Evolutionary conservation across 1,139 yeast genomes (phyloP).

Genomic region (Scheffersomyces illinoinensis): DNA sequence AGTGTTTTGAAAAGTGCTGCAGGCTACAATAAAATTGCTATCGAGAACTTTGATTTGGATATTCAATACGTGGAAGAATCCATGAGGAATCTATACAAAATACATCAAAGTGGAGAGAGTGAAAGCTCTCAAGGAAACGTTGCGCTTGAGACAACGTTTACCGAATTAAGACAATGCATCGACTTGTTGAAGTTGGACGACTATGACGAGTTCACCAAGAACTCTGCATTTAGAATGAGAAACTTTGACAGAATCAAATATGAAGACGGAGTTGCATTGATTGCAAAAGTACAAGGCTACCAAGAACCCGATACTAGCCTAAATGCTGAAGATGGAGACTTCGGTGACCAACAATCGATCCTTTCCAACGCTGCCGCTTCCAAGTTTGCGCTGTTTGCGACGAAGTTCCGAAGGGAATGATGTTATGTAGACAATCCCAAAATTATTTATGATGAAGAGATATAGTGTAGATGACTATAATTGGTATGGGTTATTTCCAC

Average conservation of each 20-base stretch:
- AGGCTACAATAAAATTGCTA: slow-evolving; percentile 37
- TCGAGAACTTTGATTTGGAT: slow-evolving; percentile 47
- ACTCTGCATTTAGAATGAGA: slow-evolving; percentile 42
- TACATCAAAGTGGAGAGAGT: slow-evolving; percentile 16
- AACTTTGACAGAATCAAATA: slow-evolving; percentile 41
- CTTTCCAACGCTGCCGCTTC: slow-evolving; percentile 34
- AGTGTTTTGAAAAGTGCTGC: slow-evolving; percentile 55
- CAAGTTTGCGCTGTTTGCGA: slow-evolving; percentile 45
- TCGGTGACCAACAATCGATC: slow-evolving; percentile 25
- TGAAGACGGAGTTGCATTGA: slow-evolving; percentile 42
- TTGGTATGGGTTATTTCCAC: slow-evolving; percentile 1
- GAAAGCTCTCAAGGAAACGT: slow-evolving; percentile 30
- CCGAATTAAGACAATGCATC: slow-evolving; percentile 47
- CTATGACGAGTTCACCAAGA: slow-evolving; percentile 41
- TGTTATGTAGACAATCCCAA: not conserved
- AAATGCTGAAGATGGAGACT: slow-evolving; percentile 19
- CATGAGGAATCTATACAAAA: slow-evolving; percentile 32
- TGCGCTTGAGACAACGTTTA: slow-evolving; percentile 46
- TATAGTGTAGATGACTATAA: not conserved
- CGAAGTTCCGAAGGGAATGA: slow-evolving; percentile 26
- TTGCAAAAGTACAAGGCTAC: slow-evolving; percentile 35
- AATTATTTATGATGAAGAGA: not conserved
- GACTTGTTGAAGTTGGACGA: slow-evolving; percentile 41
- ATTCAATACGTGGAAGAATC: slow-evolving; percentile 42
- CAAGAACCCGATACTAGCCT: slow-evolving; percentile 2